Percentiles rank a stretch among this genome's conserved stretches.
These are phyloP conservation scores for Gloeostereum incarnatum DNA, from an alignment of 768 basidiomycete species.

Conservation along the genomic window DNA sequence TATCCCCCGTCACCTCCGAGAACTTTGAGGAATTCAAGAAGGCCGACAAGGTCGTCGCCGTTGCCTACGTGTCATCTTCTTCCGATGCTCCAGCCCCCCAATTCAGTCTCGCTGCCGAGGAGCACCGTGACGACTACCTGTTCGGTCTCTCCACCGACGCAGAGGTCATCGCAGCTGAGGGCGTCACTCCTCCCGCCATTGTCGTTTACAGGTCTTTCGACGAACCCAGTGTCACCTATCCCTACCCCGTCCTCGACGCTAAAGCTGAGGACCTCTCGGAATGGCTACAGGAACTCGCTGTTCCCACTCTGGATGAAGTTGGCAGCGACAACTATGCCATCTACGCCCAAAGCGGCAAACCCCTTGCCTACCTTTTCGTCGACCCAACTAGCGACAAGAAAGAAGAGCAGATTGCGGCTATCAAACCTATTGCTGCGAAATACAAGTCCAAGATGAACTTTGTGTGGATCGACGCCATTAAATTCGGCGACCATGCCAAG, in stretches of 20 bases:
- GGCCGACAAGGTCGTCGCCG: constrained; percentile 82
- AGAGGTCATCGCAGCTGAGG: constrained; percentile 57
- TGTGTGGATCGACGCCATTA: constrained; percentile 95
- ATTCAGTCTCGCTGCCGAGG: constrained; percentile 76
- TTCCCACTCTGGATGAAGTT: constrained; percentile 89
- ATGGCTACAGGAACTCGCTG: constrained; percentile 77
- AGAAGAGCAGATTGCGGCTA: constrained; percentile 51
- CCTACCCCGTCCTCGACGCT: constrained; percentile 49
- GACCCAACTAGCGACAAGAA: constrained; percentile 66
- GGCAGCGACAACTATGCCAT: constrained; percentile 85
- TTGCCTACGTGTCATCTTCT: constrained; percentile 75
- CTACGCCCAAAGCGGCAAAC: constrained; percentile 77
- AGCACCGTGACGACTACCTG: constrained; percentile 87
- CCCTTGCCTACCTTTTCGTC: constrained; percentile 91
- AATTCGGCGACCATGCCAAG: constrained; percentile 93
- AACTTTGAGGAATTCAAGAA: constrained; percentile 81
- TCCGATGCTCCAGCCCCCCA: constrained; percentile 62
- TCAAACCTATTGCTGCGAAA: constrained; percentile 72
- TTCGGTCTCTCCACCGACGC: constrained; percentile 82
- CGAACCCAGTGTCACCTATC: constrained; percentile 64
- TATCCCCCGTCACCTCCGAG: constrained; percentile 67
- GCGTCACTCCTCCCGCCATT: constrained; percentile 73
- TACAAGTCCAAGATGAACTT: constrained; percentile 90
- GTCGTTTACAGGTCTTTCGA: constrained; percentile 92
- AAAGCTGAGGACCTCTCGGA: constrained; percentile 54